phyloP scores from a whole-genome alignment of 371 early-diverging fungal genomes.

The Polyrhizophydium stewartii region DNA sequence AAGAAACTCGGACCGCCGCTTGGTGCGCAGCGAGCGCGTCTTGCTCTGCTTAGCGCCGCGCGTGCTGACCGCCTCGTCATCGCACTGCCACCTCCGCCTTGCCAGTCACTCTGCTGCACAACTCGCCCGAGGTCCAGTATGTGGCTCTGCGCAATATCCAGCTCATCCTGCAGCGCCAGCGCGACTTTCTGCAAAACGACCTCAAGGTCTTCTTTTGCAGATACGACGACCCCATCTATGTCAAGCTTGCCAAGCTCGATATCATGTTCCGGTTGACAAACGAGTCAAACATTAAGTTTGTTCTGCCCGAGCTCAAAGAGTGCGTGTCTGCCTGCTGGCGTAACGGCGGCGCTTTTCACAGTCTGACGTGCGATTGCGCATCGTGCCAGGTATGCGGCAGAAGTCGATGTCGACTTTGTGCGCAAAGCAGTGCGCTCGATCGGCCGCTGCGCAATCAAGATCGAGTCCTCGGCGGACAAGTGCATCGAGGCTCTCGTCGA shows the following conservation, averaged over 20 bases:
- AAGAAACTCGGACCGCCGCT: slow-evolving; percentile 89
- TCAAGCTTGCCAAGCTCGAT: slow-evolving; percentile 90
- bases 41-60: neutral
- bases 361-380: slow-evolving; percentile 5
- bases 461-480: slow-evolving; percentile 73
- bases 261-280: slow-evolving; percentile 80
- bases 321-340: slow-evolving; percentile 42
- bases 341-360: no score
- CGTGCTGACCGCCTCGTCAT: no score
- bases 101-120: slow-evolving; percentile 79
- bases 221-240: slow-evolving; percentile 95
- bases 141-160: slow-evolving; percentile 89
- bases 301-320: slow-evolving; percentile 89
- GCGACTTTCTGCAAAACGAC: slow-evolving; percentile 78
- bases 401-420: slow-evolving; percentile 96
- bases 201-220: slow-evolving; percentile 93
- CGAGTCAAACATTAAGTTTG: slow-evolving; percentile 73
- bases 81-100: neutral
- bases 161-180: slow-evolving; percentile 77
- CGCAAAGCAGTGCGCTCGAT: slow-evolving; percentile 87
- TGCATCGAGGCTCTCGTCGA: slow-evolving; percentile 84
- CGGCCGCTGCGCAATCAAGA: slow-evolving; percentile 89
- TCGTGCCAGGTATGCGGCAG: slow-evolving; percentile 69
- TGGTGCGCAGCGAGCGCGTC: slow-evolving; percentile 52
- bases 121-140: slow-evolving; percentile 90